phyloP scores from a whole-genome alignment of 768 basidiomycete species.

The Flagelloscypha sp. region DNA sequence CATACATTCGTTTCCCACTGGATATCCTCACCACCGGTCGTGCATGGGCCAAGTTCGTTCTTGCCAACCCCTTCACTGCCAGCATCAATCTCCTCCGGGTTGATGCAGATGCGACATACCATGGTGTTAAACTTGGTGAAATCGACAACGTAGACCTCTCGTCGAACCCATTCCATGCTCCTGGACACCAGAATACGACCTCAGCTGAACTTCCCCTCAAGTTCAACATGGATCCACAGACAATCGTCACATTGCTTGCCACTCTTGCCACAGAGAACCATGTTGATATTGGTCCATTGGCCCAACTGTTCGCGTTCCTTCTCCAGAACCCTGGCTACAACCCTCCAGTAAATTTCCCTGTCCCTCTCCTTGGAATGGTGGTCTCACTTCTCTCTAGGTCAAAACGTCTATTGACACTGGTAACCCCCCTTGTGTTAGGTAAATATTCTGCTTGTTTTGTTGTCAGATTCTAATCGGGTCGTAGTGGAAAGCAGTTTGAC shows the following conservation, averaged over 20 bases:
- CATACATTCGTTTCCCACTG: slow-evolving; percentile 50
- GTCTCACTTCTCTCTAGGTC: slow-evolving; percentile 36
- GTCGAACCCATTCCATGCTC: slow-evolving; percentile 48
- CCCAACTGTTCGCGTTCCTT: slow-evolving; percentile 46
- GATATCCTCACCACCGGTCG: slow-evolving; percentile 55
- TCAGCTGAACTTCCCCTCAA: slow-evolving; percentile 51
- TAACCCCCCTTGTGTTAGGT: slow-evolving; percentile 53
- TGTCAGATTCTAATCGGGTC: slow-evolving; percentile 6
- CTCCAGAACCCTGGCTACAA: slow-evolving; percentile 40
- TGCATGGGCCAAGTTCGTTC: slow-evolving; percentile 47
- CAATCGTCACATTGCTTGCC: slow-evolving; percentile 49
- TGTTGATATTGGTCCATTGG: slow-evolving; percentile 55
- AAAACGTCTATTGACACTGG: slow-evolving; percentile 45
- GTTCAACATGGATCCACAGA: slow-evolving; percentile 56
- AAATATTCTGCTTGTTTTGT: slow-evolving; percentile 3
- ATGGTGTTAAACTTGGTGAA: slow-evolving; percentile 47
- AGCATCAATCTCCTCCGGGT: slow-evolving; percentile 56
- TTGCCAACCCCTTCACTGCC: slow-evolving; percentile 67
- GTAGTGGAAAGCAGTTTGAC: slow-evolving; percentile 60
- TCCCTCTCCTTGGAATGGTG: not conserved
- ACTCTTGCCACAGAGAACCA: slow-evolving; percentile 42
- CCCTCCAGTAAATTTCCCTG: slow-evolving; percentile 34
- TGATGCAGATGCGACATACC: slow-evolving; percentile 45
- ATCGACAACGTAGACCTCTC: slow-evolving; percentile 49
- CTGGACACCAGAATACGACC: slow-evolving; percentile 49